Evolutionary conservation across 2,329 filamentous ascomycete species (phyloP), one percentile per base, ranked within the genome.

Genomic region (Grosmannia penicillata): DNA sequence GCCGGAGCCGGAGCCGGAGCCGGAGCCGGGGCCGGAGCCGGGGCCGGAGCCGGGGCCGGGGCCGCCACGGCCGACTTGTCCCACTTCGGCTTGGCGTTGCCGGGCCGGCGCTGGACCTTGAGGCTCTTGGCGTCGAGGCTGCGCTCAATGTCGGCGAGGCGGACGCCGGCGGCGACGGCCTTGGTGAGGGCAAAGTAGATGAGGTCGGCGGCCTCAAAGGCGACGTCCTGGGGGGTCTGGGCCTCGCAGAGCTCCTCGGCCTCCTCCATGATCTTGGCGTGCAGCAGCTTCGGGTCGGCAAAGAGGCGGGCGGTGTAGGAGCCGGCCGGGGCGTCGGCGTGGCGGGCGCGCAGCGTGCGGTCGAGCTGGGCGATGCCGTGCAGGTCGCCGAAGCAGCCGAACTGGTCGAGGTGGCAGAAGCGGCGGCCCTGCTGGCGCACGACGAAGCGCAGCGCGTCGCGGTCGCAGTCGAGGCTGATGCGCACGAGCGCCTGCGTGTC

Each of bases 211-310:
- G 91, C 86, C 59, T 98, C 91, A 46, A 93, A 93, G 3, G 91
- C 85, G 45, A 94, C 73, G 13, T 96, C 82, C 28, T 41, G 31
- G 3, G 43, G 42, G 8, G 41, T 78, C 47, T 76, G 77, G 14
- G 91, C 89, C 46, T 91, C 77, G 53, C 89, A 95, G 30, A 98
- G 70, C 62, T 98, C 91, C 53, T 93, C 83, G 0, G 91, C 91
- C 58, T 98, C 91, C 59, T 98, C 91, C 77, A 96, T 93, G 40
- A 98, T 95, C 68, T 98, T 98, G 4, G 91, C 91, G 31, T 83
- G 72, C 38, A 95, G 62, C 39, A 98, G 70, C 56, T 93, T 87
- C 49, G 84, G 75, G 46, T 98, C 91, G 15, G 80, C 87, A 66
- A 96, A 98, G 1, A 98, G 66, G 25, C 89, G 72, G 15, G 86